phyloP scores from a whole-genome alignment of 106 monocot genomes.

The Amphibolis antarctica region DNA sequence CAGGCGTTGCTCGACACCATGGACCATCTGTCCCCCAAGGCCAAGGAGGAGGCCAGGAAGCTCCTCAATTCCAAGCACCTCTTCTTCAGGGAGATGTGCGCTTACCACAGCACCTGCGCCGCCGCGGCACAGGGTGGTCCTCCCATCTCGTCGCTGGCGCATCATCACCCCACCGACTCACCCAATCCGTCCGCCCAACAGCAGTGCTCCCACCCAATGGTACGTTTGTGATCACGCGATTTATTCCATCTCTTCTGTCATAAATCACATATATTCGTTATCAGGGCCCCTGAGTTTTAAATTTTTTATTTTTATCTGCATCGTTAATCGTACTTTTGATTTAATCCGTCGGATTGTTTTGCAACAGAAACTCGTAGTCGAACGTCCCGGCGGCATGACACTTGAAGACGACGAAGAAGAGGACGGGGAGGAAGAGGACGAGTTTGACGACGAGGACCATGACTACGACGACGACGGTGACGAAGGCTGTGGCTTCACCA shows the following conservation, averaged over 20 bases:
- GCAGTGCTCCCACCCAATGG: too few relatives aligned
- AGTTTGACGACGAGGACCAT: slow-evolving; percentile 15
- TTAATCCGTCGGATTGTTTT: too few relatives aligned
- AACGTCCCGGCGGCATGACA: neutral
- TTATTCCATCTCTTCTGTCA: too few relatives aligned
- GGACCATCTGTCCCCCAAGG: slow-evolving; percentile 56
- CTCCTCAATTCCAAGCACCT: slow-evolving; percentile 92
- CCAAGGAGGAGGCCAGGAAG: slow-evolving; percentile 86
- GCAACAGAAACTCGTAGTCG: neutral
- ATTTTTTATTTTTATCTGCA: too few relatives aligned
- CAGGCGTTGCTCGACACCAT: slow-evolving; percentile 61
- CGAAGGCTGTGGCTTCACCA: too few relatives aligned
- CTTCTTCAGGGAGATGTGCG: slow-evolving; percentile 97
- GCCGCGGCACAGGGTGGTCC: neutral
- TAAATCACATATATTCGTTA: too few relatives aligned
- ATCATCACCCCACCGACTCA: too few relatives aligned
- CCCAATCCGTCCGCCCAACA: too few relatives aligned
- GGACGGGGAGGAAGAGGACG: slow-evolving; percentile 13
- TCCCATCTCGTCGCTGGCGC: neutral
- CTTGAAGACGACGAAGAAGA: neutral
- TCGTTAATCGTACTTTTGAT: too few relatives aligned
- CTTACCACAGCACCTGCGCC: slow-evolving; percentile 49
- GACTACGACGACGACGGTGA: slow-evolving; percentile 12
- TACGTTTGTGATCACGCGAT: too few relatives aligned
- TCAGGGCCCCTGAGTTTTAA: too few relatives aligned